A percentile compares a stretch with the other conserved stretches of the same genome.
Conservation (phyloP, 2,329 filamentous ascomycete genomes). For the Zalaria obscura region DNA sequence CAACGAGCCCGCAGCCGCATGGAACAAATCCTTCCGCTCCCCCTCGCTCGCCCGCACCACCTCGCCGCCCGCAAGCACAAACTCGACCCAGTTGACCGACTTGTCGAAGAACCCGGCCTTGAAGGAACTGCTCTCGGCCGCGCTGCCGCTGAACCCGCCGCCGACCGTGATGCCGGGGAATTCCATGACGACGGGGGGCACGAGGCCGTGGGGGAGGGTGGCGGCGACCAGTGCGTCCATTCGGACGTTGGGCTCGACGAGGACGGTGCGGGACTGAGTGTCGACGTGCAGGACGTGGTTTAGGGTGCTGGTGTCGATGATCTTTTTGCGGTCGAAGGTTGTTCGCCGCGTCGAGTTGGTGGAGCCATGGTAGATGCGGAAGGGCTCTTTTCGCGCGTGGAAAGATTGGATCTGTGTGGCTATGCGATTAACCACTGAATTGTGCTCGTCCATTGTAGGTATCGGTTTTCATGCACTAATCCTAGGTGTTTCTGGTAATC, state of each 20-base stretch:
- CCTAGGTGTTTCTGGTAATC: too few relatives aligned
- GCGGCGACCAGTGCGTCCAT: conserved; percentile 51
- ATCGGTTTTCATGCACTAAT: too few relatives aligned
- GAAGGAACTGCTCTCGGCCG: conserved; percentile 57
- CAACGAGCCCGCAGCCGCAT: conserved; percentile 49
- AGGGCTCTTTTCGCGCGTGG: conserved; percentile 41
- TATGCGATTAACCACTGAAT: conserved; percentile 29
- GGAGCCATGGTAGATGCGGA: conserved; percentile 63
- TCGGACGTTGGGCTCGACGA: conserved; percentile 57
- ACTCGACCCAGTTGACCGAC: conserved; percentile 47
- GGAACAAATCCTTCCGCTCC: conserved; percentile 46
- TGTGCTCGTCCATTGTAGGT: conserved; percentile 22
- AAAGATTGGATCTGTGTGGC: conserved; percentile 33
- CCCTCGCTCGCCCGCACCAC: conserved; percentile 30
- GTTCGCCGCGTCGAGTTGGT: conserved; percentile 59
- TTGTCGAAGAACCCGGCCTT: conserved; percentile 52
- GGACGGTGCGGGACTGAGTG: conserved; percentile 34
- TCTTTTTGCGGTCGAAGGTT: conserved; percentile 14
- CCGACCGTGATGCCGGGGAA: conserved; percentile 60
- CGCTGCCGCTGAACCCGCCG: conserved; percentile 52
- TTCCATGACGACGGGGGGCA: conserved; percentile 56
- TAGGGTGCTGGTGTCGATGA: conserved; percentile 53
- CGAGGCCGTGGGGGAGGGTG: conserved; percentile 39
- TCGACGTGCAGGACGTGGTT: conserved; percentile 50
- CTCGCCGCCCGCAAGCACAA: conserved; percentile 48